Evolutionary conservation across 169 alveolate species (phyloP), one percentile per base, ranked within the genome.

Genomic region (Cryptosporidium felis): DNA sequence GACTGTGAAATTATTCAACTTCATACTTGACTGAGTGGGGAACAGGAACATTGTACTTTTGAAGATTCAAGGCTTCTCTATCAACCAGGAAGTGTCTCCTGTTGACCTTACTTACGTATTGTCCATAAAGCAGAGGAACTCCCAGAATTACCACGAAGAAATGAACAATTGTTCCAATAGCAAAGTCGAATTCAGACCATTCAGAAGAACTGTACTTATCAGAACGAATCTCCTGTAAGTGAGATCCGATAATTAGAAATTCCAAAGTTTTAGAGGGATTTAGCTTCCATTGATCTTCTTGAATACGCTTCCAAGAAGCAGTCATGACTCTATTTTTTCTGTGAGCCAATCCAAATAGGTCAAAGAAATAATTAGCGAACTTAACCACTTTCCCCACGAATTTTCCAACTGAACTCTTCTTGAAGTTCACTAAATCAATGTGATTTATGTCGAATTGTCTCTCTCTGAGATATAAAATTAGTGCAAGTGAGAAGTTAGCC

Each of bases 381-480:
- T 36, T 74, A 18, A 36, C 3, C 10, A 74, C 5, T 23, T 74
- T 74, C 10, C 41, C 32, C 2, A 21, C 5, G 21, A 53, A 16
- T 42, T 30, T 74, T 5, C 46, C 41, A 34, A 74, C 51, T 9
- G 53, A 30, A 14, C 59, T 30, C n/a, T 26, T 74, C 28, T 53
- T 74, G 26, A 18, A 74, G 36, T 74, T 74, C n/a, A 74, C 40
- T 9, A 32, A 28, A 18, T 74, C 85, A 5, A 74, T 49, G 28
- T 49, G 38, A 23, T 74, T 49, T 14, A 40, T 74, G 41, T 74
- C 85, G 18, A 26, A 74, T 36, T 74, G 85, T 36, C 85, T 74
- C 53, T 74, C 85, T 74, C 85, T 74, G 2, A 74, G 60, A 53
- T 74, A 74, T 56, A 74, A 58, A 32, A 74, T 74, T 34, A 74